Evolutionary conservation across 495 filamentous ascomycete genomes (phyloP).

Genomic region (Parachaetomium inaequale): DNA sequence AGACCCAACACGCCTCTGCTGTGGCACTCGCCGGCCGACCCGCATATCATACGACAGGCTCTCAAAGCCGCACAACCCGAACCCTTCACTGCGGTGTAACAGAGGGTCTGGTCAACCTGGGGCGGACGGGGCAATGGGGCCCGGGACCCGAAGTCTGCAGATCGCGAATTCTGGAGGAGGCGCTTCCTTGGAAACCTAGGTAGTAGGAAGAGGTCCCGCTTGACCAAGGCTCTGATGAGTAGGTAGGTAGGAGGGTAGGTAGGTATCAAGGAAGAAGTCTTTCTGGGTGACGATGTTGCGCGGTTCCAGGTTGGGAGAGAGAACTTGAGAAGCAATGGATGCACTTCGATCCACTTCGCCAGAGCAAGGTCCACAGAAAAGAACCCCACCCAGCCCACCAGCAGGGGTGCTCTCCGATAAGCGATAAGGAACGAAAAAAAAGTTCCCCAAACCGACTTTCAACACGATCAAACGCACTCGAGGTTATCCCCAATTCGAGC

Average conservation of each 20-base stretch:
- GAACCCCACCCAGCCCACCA: conserved; percentile 1
- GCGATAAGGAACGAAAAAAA: conserved; percentile 32
- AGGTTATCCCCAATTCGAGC: neutral
- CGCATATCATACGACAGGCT: neutral
- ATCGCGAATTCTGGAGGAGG: too few species aligned
- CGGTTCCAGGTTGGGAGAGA: too few species aligned
- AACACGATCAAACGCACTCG: neutral
- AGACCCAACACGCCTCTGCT: neutral
- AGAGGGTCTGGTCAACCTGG: neutral
- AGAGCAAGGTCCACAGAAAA: neutral
- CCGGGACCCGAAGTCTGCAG: too few species aligned
- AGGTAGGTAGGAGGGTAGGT: too few species aligned
- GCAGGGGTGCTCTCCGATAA: conserved; percentile 21
- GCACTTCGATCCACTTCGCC: too few species aligned
- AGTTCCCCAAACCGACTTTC: conserved; percentile 6
- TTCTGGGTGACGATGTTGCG: too few species aligned
- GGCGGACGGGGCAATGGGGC: neutral
- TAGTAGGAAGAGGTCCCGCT: too few species aligned
- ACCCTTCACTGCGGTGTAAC: neutral
- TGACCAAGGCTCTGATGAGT: too few species aligned
- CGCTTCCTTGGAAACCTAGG: too few species aligned
- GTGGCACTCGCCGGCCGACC: neutral
- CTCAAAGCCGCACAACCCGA: neutral
- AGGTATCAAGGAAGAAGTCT: too few species aligned
- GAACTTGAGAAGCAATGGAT: too few species aligned